Conservation (phyloP, 768 basidiomycete genomes). For the Daedaleopsis sinensis region DNA sequence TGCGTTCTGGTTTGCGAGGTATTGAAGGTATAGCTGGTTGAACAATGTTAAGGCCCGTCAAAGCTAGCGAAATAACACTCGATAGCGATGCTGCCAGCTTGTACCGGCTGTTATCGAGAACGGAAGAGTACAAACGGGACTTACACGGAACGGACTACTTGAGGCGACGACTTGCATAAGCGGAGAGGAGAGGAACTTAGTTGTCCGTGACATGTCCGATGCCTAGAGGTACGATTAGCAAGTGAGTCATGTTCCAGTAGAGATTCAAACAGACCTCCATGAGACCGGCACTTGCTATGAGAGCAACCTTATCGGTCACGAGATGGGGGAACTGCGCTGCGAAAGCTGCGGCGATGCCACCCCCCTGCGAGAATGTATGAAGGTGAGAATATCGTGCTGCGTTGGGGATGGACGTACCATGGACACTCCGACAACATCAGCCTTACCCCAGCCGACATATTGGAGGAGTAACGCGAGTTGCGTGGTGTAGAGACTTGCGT, state of each 20-base stretch:
- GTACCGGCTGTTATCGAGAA: too few species aligned
- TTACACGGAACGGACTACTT: slow-evolving; percentile 61
- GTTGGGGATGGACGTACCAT: slow-evolving; percentile 53
- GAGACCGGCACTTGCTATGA: slow-evolving; percentile 72
- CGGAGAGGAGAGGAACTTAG: slow-evolving; percentile 79
- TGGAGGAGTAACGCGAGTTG: slow-evolving; percentile 88
- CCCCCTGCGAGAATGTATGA: slow-evolving; percentile 51
- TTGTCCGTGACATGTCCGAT: slow-evolving; percentile 68
- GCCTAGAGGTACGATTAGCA: slow-evolving; percentile 40
- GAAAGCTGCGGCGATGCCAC: slow-evolving; percentile 73
- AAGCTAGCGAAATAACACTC: background rate
- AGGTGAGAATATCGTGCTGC: background rate
- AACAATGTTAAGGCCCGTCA: background rate
- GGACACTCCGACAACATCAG: slow-evolving; percentile 68
- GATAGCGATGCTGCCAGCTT: too few species aligned
- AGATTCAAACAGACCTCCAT: slow-evolving; percentile 51
- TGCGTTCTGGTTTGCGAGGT: slow-evolving; percentile 33
- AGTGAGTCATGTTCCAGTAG: background rate
- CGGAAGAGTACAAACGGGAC: slow-evolving; percentile 18
- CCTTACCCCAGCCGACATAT: slow-evolving; percentile 70
- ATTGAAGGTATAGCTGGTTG: slow-evolving; percentile 36
- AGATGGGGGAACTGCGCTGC: slow-evolving; percentile 72
- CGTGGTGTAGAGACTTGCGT: slow-evolving; percentile 63
- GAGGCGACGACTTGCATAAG: slow-evolving; percentile 69
- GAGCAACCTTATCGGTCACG: slow-evolving; percentile 62